Conservation (phyloP, 805 yeast genomes). For the Starmerella scarabaei region DNA sequence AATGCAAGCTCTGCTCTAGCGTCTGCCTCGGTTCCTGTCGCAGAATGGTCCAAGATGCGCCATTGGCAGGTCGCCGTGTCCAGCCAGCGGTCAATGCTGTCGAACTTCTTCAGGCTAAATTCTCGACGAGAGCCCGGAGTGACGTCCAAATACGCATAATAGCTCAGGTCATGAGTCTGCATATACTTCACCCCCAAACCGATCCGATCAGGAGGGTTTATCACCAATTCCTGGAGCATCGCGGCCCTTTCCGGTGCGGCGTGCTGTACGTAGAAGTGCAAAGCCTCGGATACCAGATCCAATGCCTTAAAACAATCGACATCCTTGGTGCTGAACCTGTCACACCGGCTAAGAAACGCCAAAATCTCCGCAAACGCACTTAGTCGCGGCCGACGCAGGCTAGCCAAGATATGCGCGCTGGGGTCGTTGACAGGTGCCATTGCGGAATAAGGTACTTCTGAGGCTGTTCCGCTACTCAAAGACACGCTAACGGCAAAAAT, state of each 20-base stretch:
- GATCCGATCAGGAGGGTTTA: constrained; percentile 23
- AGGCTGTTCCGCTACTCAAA: constrained; percentile 21
- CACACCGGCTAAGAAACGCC: constrained; percentile 26
- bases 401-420: constrained; percentile 21
- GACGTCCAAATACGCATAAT: constrained; percentile 20
- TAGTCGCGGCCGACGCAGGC: constrained; percentile 25
- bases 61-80: constrained; percentile 7
- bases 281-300: constrained; percentile 25
- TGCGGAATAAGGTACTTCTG: constrained; percentile 19
- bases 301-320: constrained; percentile 28
- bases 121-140: constrained; percentile 17
- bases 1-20: constrained; percentile 26
- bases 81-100: constrained; percentile 13
- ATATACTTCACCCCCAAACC: constrained; percentile 29
- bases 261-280: constrained; percentile 14
- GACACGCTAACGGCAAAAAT: constrained; percentile 23
- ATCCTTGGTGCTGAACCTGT: constrained; percentile 25
- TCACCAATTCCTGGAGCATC: constrained; percentile 12
- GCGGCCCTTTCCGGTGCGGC: background rate
- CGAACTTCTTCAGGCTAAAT: constrained; percentile 12
- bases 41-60: background rate
- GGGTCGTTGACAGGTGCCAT: constrained; percentile 21
- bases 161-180: constrained; percentile 5
- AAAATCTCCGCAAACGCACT: constrained; percentile 26
- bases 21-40: constrained; percentile 13